Evolutionary conservation across 2,329 filamentous ascomycete genomes (phyloP), one percentile per base, ranked within the genome.

Genomic region (Rutstroemia sp.): DNA sequence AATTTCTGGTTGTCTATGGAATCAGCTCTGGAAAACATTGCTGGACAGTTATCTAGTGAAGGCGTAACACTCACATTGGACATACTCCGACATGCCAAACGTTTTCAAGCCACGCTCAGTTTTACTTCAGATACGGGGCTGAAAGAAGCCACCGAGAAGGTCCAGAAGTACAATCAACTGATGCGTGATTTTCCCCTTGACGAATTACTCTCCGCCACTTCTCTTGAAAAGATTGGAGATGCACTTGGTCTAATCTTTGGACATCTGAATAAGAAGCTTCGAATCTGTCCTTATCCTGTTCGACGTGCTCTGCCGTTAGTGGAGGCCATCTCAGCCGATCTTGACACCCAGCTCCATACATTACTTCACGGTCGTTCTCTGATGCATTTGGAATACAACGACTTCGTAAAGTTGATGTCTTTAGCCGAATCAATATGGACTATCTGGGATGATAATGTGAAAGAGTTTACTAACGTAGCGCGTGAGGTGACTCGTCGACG

Each of bases 1-100:
- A 96, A 96, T 72, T 99, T 99, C 69, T 99, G 94, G 94, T 73
- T 99, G 51, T 95, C 91, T 2, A 96, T 99, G 88, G 95, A 99
- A 72, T 88, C 87, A 16, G 90, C 92, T 4, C 74, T 99, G 61
- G 92, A 96, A 70, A 87, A 87, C 27, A 96, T 99, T 58, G 92
- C 96, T 71, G 82, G 80, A 42, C 92, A 97, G 71, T 80, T 99
- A 56, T 80, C 86, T 60, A 91, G 92, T 62, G 90, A 95, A 56
- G 94, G 94, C 27, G 92, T 99, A 19, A 79, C 84, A 64, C 74
- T 99, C 66, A 97, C 95, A 0, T 81, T 99, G 70, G 92, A 96
- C 65, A 92, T 99, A 59, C 79, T 99, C 61, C 92, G 95, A 72
- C 89, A 96, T 71, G 95, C 92, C 50, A 99, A 99, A 75, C 89